A percentile compares a stretch with the other conserved stretches of the same genome.
These are phyloP conservation scores for Candida glaebosa DNA, from an alignment of 805 yeast species.

Conservation along the genomic window DNA sequence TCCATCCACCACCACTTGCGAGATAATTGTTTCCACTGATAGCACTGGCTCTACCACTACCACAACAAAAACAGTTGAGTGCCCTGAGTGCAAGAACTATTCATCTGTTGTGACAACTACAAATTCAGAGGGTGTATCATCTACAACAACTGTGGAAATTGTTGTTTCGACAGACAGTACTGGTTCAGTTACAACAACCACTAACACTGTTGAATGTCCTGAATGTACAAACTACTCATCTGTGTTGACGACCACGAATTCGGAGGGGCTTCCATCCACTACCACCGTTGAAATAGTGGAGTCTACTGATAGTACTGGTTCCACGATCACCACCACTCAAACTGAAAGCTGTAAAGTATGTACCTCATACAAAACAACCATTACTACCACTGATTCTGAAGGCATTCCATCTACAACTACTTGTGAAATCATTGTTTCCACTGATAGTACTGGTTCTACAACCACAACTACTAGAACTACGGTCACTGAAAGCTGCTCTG, in stretches of 20 bases:
- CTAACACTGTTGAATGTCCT: too few species aligned
- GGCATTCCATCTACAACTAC: constrained; percentile 13
- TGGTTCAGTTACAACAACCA: too few species aligned
- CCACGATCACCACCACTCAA: constrained; percentile 12
- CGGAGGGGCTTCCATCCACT: too few species aligned
- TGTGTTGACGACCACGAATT: too few species aligned
- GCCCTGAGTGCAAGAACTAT: not conserved
- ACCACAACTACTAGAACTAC: too few species aligned
- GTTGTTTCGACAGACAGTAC: too few species aligned
- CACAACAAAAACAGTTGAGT: not conserved
- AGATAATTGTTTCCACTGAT: constrained; percentile 14
- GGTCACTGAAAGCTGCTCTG: not conserved
- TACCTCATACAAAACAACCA: constrained; percentile 14
- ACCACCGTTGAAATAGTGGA: not conserved
- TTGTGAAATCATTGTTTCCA: constrained; percentile 14
- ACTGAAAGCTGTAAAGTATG: constrained; percentile 3
- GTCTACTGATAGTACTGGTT: too few species aligned
- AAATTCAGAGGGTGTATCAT: not conserved
- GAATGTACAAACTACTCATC: too few species aligned
- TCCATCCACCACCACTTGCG: constrained; percentile 14
- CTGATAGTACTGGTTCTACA: constrained; percentile 8
- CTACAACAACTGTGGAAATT: not conserved
- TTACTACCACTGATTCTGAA: constrained; percentile 11
- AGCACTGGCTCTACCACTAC: constrained; percentile 2
- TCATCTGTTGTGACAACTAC: not conserved